Percentiles rank a stretch among this genome's conserved stretches.
Evolutionary conservation across 1,284 basidiomycete genomes (phyloP).

Genomic region (Microbotryum saponariae): DNA sequence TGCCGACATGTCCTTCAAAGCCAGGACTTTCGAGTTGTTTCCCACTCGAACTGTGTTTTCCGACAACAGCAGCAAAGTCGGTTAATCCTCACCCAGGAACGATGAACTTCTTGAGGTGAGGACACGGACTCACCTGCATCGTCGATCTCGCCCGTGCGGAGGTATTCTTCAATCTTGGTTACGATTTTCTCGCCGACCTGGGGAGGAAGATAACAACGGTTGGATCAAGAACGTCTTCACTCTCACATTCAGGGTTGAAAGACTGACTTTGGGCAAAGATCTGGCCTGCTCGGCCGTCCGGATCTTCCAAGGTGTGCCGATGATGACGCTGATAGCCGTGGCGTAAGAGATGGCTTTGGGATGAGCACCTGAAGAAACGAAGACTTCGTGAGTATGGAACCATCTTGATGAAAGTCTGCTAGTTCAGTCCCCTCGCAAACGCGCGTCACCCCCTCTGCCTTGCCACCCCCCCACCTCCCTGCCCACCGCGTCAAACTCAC

Average conservation of each 20-base stretch:
- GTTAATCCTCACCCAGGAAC: too few relatives aligned
- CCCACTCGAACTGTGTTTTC: constrained; percentile 5
- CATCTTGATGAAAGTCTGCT: too few relatives aligned
- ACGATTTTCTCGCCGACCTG: constrained; percentile 30
- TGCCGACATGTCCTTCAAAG: constrained; percentile 54
- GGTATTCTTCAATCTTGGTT: constrained; percentile 55
- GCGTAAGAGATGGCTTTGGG: constrained; percentile 25
- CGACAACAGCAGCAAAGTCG: not conserved
- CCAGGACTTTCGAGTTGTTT: constrained; percentile 46
- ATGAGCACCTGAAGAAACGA: constrained; percentile 1
- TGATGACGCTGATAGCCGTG: constrained; percentile 27
- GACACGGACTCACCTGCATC: constrained; percentile 45
- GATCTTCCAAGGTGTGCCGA: constrained; percentile 28
- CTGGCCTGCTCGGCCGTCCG: constrained; percentile 23
- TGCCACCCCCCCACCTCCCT: too few relatives aligned
- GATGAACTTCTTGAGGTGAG: too few relatives aligned
- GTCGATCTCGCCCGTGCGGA: constrained; percentile 50
- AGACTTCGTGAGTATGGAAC: not conserved
- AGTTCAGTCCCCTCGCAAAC: not conserved
- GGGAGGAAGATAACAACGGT: not conserved
- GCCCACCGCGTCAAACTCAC: not conserved
- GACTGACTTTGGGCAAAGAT: constrained; percentile 14
- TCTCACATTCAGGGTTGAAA: too few relatives aligned
- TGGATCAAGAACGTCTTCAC: not conserved
- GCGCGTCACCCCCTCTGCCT: too few relatives aligned